A percentile compares a stretch with the other conserved stretches of the same genome.
Conservation (phyloP, 106 monocot genomes). For the Chionographis japonica region DNA sequence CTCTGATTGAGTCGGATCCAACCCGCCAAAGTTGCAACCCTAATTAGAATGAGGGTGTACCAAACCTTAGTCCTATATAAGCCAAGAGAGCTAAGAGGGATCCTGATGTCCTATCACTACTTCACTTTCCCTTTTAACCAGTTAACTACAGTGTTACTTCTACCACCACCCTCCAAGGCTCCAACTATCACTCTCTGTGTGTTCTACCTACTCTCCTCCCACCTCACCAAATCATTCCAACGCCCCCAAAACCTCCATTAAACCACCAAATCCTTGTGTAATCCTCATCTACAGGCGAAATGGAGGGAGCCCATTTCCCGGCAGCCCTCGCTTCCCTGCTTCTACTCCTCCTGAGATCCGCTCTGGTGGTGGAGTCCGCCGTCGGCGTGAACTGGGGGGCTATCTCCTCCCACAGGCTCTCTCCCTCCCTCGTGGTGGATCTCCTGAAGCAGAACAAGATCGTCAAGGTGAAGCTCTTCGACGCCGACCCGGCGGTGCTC, state of each 20-base stretch:
- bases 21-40: too few species aligned
- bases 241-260: neutral
- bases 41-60: too few species aligned
- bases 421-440: constrained; percentile 71
- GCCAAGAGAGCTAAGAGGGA: too few species aligned
- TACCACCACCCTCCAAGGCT: too few species aligned
- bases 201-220: neutral
- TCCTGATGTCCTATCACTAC: too few species aligned
- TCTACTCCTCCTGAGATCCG: constrained; percentile 8
- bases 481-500: constrained; percentile 55
- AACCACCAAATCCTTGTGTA: neutral
- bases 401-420: constrained; percentile 60
- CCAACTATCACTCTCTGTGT: neutral
- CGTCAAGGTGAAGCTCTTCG: constrained; percentile 89
- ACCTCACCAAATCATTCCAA: neutral
- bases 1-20: too few species aligned
- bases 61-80: too few species aligned
- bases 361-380: constrained; percentile 31
- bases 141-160: too few species aligned
- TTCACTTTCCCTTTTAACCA: too few species aligned
- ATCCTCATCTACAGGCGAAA: constrained; percentile 4
- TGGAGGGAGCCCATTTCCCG: constrained; percentile 11
- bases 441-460: constrained; percentile 74
- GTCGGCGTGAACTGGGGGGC: constrained; percentile 97
- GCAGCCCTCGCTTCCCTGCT: constrained; percentile 10